Evolutionary conservation across 2,329 filamentous ascomycete species (phyloP).

Genomic region (Biscogniauxia mediterranea): DNA sequence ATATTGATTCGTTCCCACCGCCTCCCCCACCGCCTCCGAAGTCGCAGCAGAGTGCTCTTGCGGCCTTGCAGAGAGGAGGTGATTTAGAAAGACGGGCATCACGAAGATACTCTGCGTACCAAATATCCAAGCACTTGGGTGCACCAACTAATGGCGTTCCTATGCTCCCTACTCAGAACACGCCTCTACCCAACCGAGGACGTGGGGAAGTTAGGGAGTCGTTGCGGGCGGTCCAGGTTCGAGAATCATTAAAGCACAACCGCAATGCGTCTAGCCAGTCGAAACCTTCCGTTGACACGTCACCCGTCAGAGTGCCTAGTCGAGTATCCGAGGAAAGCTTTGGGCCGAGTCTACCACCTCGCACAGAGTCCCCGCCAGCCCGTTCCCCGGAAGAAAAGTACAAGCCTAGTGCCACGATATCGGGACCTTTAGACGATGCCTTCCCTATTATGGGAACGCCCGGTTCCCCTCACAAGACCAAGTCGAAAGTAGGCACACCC

Average conservation of each 20-base stretch:
- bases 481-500: slow-evolving; percentile 15
- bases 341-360: slow-evolving; percentile 25
- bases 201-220: slow-evolving; percentile 78
- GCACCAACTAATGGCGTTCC: slow-evolving; percentile 78
- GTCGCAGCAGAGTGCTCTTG: slow-evolving; percentile 84
- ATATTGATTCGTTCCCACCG: slow-evolving; percentile 66
- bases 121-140: slow-evolving; percentile 92
- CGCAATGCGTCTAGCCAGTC: slow-evolving; percentile 48
- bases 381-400: slow-evolving; percentile 68
- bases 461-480: slow-evolving; percentile 30
- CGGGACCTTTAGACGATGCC: slow-evolving; percentile 53
- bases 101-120: slow-evolving; percentile 90
- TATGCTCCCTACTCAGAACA: slow-evolving; percentile 79
- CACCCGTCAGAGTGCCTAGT: slow-evolving; percentile 56
- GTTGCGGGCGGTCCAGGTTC: slow-evolving; percentile 63
- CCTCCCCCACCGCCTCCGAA: slow-evolving; percentile 80
- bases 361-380: slow-evolving; percentile 43
- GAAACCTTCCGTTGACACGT: slow-evolving; percentile 52
- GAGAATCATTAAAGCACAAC: slow-evolving; percentile 49
- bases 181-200: slow-evolving; percentile 81
- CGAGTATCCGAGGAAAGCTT: slow-evolving; percentile 63
- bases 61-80: slow-evolving; percentile 85
- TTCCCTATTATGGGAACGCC: slow-evolving; percentile 37
- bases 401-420: slow-evolving; percentile 56
- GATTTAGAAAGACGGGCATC: slow-evolving; percentile 92